These are phyloP conservation scores for Amaranthus hypochondriacus DNA, from an alignment of 148 eudicot species.

Conservation along the genomic window DNA sequence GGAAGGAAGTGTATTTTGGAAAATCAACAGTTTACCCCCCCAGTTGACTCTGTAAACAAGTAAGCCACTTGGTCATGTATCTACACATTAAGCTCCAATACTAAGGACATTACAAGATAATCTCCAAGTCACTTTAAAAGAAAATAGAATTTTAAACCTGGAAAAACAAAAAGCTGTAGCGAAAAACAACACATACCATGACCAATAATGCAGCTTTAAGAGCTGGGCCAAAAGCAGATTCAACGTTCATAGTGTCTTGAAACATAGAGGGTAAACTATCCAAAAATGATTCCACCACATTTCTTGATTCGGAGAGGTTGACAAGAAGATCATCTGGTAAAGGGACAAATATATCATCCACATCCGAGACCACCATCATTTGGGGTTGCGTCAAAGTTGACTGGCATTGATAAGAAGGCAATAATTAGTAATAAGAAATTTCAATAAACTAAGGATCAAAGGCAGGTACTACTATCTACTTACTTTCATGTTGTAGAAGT, in stretches of 20 bases:
- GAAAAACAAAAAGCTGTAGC: neutral
- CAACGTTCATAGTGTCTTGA: slow-evolving; percentile 73
- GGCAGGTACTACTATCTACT: slow-evolving; percentile 21
- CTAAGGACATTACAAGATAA: neutral
- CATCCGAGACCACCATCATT: slow-evolving; percentile 96
- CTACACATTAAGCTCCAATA: neutral
- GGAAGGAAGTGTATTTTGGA: slow-evolving; percentile 89
- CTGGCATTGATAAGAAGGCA: slow-evolving; percentile 44
- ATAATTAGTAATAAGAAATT: slow-evolving; percentile 19
- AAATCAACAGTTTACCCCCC: slow-evolving; percentile 93
- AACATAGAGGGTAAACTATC: slow-evolving; percentile 95
- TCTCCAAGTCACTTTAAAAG: neutral
- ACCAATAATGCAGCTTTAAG: slow-evolving; percentile 90
- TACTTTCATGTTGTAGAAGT: slow-evolving; percentile 95
- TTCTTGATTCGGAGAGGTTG: slow-evolving; percentile 94
- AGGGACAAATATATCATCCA: slow-evolving; percentile 93
- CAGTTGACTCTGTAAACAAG: slow-evolving; percentile 65
- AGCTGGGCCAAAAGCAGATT: slow-evolving; percentile 99
- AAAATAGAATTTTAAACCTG: neutral
- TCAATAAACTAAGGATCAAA: neutral
- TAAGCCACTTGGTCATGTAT: slow-evolving; percentile 8
- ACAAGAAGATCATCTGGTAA: slow-evolving; percentile 99
- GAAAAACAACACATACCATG: slow-evolving; percentile 57
- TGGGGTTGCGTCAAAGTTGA: slow-evolving; percentile 95
- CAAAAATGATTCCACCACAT: slow-evolving; percentile 80